These are phyloP conservation scores for Podaxis sp. DNA, from an alignment of 768 basidiomycete species.

Conservation along the genomic window DNA sequence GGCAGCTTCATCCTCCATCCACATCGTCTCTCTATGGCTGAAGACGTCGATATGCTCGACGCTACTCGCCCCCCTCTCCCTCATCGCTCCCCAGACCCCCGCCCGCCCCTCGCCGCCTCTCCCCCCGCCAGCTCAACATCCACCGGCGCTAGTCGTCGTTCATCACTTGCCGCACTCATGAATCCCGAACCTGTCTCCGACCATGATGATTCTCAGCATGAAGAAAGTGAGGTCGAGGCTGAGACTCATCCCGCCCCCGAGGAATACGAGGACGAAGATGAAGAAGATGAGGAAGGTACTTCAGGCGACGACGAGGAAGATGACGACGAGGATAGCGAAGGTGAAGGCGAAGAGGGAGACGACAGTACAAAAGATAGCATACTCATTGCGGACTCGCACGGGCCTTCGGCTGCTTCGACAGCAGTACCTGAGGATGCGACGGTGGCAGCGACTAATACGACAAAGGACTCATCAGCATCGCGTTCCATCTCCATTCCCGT, in stretches of 20 bases:
- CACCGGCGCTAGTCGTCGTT: slow-evolving; percentile 20
- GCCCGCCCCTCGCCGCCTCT: background rate
- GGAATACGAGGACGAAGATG: slow-evolving; percentile 20
- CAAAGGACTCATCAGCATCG: slow-evolving; percentile 16
- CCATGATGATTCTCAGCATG: slow-evolving; percentile 7
- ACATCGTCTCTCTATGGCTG: background rate
- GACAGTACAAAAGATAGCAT: slow-evolving; percentile 18
- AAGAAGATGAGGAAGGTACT: slow-evolving; percentile 11
- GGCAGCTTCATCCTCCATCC: slow-evolving; percentile 19
- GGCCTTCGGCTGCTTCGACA: slow-evolving; percentile 16
- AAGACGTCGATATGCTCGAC: slow-evolving; percentile 13
- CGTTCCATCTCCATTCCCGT: slow-evolving; percentile 30
- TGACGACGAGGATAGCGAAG: slow-evolving; percentile 22
- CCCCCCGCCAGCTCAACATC: slow-evolving; percentile 17
- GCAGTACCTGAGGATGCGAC: slow-evolving; percentile 2
- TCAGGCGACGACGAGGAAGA: slow-evolving; percentile 16
- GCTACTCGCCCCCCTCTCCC: slow-evolving; percentile 13
- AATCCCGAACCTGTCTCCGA: slow-evolving; percentile 11
- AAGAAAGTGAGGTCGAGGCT: slow-evolving; percentile 11
- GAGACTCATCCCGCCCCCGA: slow-evolving; percentile 15
- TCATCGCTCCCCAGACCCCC: slow-evolving; percentile 18
- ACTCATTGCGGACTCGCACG: slow-evolving; percentile 11
- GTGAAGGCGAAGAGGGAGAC: slow-evolving; percentile 21
- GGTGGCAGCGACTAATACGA: background rate
- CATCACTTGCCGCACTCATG: slow-evolving; percentile 21